Conservation (phyloP, 257 asterid species). For the Mitragyna speciosa region DNA sequence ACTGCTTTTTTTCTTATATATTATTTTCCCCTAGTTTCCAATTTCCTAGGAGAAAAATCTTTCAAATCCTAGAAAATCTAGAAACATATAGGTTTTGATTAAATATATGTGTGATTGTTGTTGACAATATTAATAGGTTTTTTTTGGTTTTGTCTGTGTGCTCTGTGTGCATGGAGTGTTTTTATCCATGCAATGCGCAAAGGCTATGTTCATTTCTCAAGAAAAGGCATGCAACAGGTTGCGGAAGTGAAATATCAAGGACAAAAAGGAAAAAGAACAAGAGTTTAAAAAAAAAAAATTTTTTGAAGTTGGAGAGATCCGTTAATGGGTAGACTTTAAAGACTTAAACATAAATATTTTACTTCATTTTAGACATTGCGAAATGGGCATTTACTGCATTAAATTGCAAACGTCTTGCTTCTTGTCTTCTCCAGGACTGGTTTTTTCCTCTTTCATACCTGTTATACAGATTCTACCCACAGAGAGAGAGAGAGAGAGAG, state of each 20-base stretch:
- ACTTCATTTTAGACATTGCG: background rate
- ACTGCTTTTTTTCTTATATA: background rate
- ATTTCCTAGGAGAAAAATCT: background rate
- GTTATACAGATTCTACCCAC: background rate
- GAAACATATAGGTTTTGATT: background rate
- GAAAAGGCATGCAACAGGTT: constrained; percentile 21
- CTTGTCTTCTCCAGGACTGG: background rate
- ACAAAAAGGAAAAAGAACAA: background rate
- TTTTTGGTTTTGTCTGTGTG: constrained; percentile 19
- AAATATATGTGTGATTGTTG: background rate
- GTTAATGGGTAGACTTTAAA: background rate
- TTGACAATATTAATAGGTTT: background rate
- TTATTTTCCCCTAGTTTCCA: background rate
- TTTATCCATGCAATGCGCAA: background rate
- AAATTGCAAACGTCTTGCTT: background rate
- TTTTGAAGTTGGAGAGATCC: constrained; percentile 5
- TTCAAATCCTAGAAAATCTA: constrained; percentile 2
- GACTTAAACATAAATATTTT: background rate
- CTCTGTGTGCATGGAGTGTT: constrained; percentile 14
- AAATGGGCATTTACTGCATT: background rate
- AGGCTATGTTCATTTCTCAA: constrained; percentile 16
- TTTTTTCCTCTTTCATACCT: background rate
- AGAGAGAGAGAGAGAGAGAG: background rate
- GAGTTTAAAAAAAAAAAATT: background rate
- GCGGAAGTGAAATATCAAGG: background rate